Evolutionary conservation across 768 basidiomycete species (phyloP), one percentile per base, ranked within the genome.

Genomic region (Candolleomyces aberdarensis): DNA sequence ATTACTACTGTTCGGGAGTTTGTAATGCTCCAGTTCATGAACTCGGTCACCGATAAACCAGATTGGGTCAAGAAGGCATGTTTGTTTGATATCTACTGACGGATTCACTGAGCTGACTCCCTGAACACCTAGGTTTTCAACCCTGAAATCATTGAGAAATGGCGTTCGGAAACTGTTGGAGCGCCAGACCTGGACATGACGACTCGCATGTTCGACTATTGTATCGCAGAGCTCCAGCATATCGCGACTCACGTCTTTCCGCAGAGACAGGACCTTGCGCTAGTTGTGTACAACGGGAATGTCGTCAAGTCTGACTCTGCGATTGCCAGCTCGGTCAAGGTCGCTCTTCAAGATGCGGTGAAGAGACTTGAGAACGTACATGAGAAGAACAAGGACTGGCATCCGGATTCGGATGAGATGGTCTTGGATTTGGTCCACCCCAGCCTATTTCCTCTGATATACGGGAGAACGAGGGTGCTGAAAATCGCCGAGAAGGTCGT

Each of bases 371-470:
- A 81, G 59, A 63, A 74, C 53, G 69, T 75, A 9, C 72, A 74
- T 0, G 72, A 72, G 4, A 65, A 69, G 0, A 29, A 71, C 60
- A 71, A 73, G 22, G 80, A 81, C 64, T 80, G 79, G 80, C 78
- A 80, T 63, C 79, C 78, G 1, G 70, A 74, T 5, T 75, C 77
- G 0, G 66, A 79, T 58, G 65, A 68, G 1, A 74, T 74, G 50
- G 80, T 80, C 0, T 74, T 80, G 19, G 78, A 80, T 61, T 70
- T 80, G 43, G 75, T 80, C 3, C 78, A 81, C 58, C 79, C 80
- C 49, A 75, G 79, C 6, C 71, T 80, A 1, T 80, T 71, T 63
- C 71, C 70, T 26, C 52, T 79, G 0, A 66, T 74, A 8, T 77
- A 77, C 57, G 74, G 70, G 11, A 66, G 65, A 19, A 74, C 72